Base-by-base conservation (phyloP, 352 stramenopile genomes). In the Ochromonadaceae sp. region DNA sequence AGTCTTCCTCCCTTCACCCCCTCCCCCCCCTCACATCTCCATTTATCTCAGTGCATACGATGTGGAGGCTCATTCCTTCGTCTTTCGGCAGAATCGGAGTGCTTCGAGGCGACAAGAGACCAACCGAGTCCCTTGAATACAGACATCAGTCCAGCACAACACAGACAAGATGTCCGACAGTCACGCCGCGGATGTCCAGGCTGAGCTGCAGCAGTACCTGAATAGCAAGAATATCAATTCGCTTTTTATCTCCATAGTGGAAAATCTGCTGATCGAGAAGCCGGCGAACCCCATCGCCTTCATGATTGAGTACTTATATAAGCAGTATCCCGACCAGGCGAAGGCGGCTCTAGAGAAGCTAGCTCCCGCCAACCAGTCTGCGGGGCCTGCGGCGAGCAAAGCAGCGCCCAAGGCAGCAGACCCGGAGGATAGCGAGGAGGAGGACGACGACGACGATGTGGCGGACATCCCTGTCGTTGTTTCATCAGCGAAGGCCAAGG, bases 271-370 rank as follows among this genome's bases (percentile, higher is more conserved):
- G 28, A 76, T 81, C 42, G 72, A 82, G 40, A 81, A 82, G 68
- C 76, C 76, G 25, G 74, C 81, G 2, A 82, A 84, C 69, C 76
- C 76, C 9, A 80, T 84, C 50, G 74, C 72, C 10, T 84, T 82
- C 53, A 81, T 84, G 43, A 70, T 78, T 30, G 74, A 79, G 43
- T 78, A 77, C 56, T 50, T 78, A 25, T 66, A 69, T 2, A 78
- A 78, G 42, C 65, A 66, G 31, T 74, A 78, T 65, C 73, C 73
- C 47, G 73, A 79, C 60, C 73, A 78, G 65, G 67, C 56, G 1
- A 52, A 52, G 30, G 39, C 26, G 20, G 56, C 56, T 26, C 7
- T 60, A 5, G 52, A 60, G 4, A 60, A 10, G 3, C 7, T 59
- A 17, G 26, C 7, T 2, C n/a, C n/a, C n/a, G n/a, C 56, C 17